phyloP scores from a whole-genome alignment of 208 protist species.

The Leishmania lainsoni region DNA sequence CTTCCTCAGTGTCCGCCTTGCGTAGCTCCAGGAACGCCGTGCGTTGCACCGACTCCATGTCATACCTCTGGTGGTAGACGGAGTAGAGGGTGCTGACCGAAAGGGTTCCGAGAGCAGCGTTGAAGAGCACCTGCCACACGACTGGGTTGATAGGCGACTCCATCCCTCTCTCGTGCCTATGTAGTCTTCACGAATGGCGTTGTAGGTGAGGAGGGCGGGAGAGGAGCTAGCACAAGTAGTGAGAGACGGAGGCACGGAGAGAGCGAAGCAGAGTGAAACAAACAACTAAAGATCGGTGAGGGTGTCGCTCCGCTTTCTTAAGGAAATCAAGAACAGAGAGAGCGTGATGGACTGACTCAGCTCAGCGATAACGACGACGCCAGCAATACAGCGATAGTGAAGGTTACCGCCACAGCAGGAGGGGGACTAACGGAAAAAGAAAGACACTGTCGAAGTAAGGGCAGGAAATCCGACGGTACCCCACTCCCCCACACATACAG shows the following conservation, averaged over 20 bases:
- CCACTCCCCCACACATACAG: neutral
- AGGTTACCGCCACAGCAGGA: constrained; percentile 6
- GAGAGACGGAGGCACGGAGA: neutral
- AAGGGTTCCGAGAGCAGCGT: constrained; percentile 55
- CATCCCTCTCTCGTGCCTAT: constrained; percentile 36
- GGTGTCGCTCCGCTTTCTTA: neutral
- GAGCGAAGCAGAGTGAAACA: neutral
- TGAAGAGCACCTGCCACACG: constrained; percentile 73
- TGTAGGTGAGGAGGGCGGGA: neutral
- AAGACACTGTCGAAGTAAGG: neutral
- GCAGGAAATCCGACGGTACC: neutral
- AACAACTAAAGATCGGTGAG: neutral
- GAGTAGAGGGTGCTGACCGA: constrained; percentile 60
- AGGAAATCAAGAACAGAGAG: neutral
- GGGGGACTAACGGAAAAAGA: constrained; percentile 3
- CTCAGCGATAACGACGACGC: neutral
- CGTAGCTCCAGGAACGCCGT: constrained; percentile 42
- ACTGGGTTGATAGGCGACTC: constrained; percentile 86
- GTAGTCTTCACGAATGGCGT: neutral
- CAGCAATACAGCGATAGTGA: neutral
- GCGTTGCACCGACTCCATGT: constrained; percentile 48
- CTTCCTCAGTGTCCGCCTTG: constrained; percentile 43
- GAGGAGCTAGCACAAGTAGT: neutral
- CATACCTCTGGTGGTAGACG: constrained; percentile 80
- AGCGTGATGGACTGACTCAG: neutral